Evolutionary conservation across 495 filamentous ascomycete genomes (phyloP), one percentile per base, ranked within the genome.

Genomic region (Polyplosphaeria fusca): DNA sequence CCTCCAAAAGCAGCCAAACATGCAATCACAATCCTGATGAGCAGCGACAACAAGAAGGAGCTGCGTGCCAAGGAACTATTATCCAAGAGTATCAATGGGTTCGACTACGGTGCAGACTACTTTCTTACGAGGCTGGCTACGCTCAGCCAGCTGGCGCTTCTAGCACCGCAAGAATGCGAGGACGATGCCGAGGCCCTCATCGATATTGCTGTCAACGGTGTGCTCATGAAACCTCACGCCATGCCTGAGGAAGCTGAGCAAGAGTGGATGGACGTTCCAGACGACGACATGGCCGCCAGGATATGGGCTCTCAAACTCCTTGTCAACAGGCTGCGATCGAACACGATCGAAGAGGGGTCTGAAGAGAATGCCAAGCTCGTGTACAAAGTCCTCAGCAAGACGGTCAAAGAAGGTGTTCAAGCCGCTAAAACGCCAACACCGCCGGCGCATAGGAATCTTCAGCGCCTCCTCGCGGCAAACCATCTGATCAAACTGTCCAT

Each of bases 1-100:
- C 92, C 93, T 2, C 80, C 89, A 12, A 83, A 84, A 60, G 88
- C 88, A 14, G 89, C 91, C 7, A 99, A 97, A 70, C 86, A 96
- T 72, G 94, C 93, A 0, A 85, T 97, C 30, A 88, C 88, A 23
- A 88, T 97, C 65, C 75, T 97, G 48, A 84, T 95, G 75, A 83
- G 87, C 20, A 83, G 84, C 13, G 80, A 87, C 24, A 86, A 93
- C 28, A 82, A 85, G 30, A 92, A 88, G 65, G 89, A 93, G 59
- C 83, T 91, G 81, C 86, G 90, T 55, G 88, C 89, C 2, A 88
- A 87, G 41, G 91, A 95, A 63, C 74, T 99, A 2, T 68, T 94
- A 2, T 77, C 84, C 40, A 85, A 86, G 57, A 86, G 84, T 51
- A 77, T 86, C 28, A 83, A 86, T 55, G 81, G 83, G 37, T 96